Evolutionary conservation across 257 asterid species (phyloP).

Genomic region (Mitragyna speciosa): DNA sequence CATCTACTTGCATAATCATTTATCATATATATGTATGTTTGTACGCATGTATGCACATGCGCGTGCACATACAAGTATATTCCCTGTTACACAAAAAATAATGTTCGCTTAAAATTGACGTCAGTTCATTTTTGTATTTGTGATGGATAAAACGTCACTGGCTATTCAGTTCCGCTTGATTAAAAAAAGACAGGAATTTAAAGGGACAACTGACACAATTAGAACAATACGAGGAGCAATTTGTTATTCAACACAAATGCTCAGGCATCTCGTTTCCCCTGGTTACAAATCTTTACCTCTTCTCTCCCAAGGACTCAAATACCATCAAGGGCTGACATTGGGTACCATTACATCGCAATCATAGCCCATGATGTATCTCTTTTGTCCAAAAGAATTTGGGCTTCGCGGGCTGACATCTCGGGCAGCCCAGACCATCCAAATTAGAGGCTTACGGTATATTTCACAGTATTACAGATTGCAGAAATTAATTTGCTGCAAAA

Average conservation of each 20-base stretch:
- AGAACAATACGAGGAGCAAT: background rate
- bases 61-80: background rate
- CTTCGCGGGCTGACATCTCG: background rate
- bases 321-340: too few relatives aligned
- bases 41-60: too few relatives aligned
- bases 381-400: background rate
- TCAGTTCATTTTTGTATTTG: background rate
- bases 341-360: too few relatives aligned
- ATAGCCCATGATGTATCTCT: background rate
- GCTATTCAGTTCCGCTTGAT: background rate
- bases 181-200: too few relatives aligned
- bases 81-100: background rate
- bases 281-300: background rate
- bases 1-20: too few relatives aligned
- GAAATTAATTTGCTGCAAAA: too few relatives aligned
- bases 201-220: background rate
- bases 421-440: background rate
- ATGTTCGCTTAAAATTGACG: background rate
- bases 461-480: too few relatives aligned
- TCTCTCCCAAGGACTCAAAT: background rate
- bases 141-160: background rate
- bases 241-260: too few relatives aligned
- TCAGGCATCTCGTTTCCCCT: background rate
- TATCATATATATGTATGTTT: too few relatives aligned
- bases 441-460: too few relatives aligned